A percentile compares a stretch with the other conserved stretches of the same genome.
Evolutionary conservation across 2,329 filamentous ascomycete species (phyloP).

Genomic region (Phoma sp.): DNA sequence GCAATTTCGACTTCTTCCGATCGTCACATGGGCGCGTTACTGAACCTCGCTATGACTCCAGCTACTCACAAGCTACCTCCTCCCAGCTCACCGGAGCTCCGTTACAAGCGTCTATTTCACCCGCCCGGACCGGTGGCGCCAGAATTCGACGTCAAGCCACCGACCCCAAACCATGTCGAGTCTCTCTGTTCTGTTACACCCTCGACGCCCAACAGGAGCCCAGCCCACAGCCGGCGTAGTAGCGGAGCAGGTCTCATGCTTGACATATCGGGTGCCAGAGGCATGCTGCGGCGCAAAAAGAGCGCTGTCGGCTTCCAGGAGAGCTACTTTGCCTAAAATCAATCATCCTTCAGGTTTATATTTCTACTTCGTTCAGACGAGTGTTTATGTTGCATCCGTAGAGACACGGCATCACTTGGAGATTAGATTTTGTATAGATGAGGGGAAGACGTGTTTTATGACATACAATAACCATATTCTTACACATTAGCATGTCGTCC

Average conservation of each 20-base stretch:
- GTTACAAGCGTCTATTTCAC: slow-evolving; percentile 53
- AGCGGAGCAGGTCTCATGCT: slow-evolving; percentile 24
- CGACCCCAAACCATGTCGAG: slow-evolving; percentile 12
- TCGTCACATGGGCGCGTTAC: slow-evolving; percentile 27
- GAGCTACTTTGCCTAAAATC: not conserved
- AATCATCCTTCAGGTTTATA: not conserved
- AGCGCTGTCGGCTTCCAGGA: slow-evolving; percentile 11
- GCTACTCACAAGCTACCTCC: slow-evolving; percentile 14
- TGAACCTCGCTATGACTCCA: slow-evolving; percentile 37
- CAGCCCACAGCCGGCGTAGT: slow-evolving; percentile 23
- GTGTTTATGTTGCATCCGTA: not conserved
- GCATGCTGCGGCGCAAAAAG: slow-evolving; percentile 35
- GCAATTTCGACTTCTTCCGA: slow-evolving; percentile 19
- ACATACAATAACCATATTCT: not conserved
- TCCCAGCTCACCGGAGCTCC: slow-evolving; percentile 49
- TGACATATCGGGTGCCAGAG: slow-evolving; percentile 42
- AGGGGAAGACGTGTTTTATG: not conserved
- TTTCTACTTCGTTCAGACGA: not conserved
- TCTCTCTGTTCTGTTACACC: slow-evolving; percentile 13
- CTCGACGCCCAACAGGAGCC: slow-evolving; percentile 16
- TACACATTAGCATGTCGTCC: not conserved
- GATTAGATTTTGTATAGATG: not conserved
- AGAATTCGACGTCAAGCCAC: slow-evolving; percentile 16
- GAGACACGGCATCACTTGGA: not conserved
- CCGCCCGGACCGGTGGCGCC: slow-evolving; percentile 25